These are phyloP conservation scores for Penicillium coffeae DNA, from an alignment of 495 filamentous ascomycete genomes.

Conservation along the genomic window DNA sequence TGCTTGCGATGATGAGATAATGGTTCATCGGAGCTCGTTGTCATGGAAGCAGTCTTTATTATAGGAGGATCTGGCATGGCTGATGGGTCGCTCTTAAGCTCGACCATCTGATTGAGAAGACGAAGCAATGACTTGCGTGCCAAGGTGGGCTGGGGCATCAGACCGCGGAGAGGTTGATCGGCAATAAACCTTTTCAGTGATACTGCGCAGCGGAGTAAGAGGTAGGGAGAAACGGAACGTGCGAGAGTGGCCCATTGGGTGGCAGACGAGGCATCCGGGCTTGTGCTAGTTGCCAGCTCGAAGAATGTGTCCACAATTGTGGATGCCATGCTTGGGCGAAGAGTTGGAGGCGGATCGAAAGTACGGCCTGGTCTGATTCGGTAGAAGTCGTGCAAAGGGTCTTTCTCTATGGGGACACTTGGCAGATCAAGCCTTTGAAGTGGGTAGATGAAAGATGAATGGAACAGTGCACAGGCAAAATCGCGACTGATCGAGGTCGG, in stretches of 20 bases:
- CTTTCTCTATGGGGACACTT: constrained; percentile 38
- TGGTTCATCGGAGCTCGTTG: constrained; percentile 15
- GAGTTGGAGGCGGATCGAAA: constrained; percentile 58
- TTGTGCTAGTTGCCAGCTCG: constrained; percentile 43
- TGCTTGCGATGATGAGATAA: constrained; percentile 56
- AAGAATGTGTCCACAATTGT: constrained; percentile 78
- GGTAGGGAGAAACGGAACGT: constrained; percentile 71
- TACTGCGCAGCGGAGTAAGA: constrained; percentile 77
- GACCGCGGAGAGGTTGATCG: constrained; percentile 85
- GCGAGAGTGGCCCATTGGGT: constrained; percentile 57
- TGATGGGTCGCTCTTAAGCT: constrained; percentile 64
- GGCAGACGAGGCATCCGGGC: constrained; percentile 1
- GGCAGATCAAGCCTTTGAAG: constrained; percentile 63
- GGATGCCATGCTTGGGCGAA: constrained; percentile 70
- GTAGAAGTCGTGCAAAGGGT: constrained; percentile 60
- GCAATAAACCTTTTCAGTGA: constrained; percentile 79
- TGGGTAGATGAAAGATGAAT: constrained; percentile 74
- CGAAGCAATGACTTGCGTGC: constrained; percentile 76
- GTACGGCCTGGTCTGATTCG: constrained; percentile 66
- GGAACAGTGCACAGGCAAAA: constrained; percentile 76
- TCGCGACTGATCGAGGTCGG: constrained; percentile 62
- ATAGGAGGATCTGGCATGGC: constrained; percentile 62
- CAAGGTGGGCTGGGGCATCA: constrained; percentile 84
- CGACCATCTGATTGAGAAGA: constrained; percentile 59
- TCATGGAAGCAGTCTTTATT: constrained; percentile 41